Conservation (phyloP, 2,329 filamentous ascomycete genomes). For the Trichophyton rubrum region DNA sequence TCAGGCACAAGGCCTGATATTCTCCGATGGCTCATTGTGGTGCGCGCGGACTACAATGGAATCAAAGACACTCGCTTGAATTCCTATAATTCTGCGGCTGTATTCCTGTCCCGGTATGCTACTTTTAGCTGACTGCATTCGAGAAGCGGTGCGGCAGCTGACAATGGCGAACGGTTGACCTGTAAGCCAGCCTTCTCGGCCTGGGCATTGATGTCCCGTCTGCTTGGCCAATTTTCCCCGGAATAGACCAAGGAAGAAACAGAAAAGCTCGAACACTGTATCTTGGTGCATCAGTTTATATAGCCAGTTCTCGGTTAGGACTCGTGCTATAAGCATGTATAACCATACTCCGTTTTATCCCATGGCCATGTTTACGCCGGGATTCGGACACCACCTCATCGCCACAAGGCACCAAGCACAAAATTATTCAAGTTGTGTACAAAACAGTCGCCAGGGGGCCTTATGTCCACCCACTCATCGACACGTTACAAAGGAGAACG, state of each 20-base stretch:
- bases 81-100: neutral
- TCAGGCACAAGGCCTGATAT: neutral
- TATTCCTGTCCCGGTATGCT: neutral
- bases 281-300: too few relatives aligned
- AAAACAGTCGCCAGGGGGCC: neutral
- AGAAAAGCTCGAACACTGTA: too few relatives aligned
- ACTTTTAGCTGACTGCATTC: neutral
- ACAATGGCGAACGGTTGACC: neutral
- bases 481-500: neutral
- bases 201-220: too few relatives aligned
- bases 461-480: neutral
- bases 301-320: neutral
- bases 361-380: neutral
- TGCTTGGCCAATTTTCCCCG: too few relatives aligned
- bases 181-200: too few relatives aligned
- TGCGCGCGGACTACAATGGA: neutral
- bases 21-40: neutral
- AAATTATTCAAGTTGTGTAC: neutral
- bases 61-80: too few relatives aligned
- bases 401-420: neutral
- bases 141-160: neutral
- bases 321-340: neutral
- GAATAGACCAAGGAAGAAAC: too few relatives aligned
- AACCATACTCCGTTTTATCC: neutral
- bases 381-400: neutral